These are phyloP conservation scores for Rugosomyces carneus DNA, from an alignment of 1,284 basidiomycete genomes.

Conservation along the genomic window DNA sequence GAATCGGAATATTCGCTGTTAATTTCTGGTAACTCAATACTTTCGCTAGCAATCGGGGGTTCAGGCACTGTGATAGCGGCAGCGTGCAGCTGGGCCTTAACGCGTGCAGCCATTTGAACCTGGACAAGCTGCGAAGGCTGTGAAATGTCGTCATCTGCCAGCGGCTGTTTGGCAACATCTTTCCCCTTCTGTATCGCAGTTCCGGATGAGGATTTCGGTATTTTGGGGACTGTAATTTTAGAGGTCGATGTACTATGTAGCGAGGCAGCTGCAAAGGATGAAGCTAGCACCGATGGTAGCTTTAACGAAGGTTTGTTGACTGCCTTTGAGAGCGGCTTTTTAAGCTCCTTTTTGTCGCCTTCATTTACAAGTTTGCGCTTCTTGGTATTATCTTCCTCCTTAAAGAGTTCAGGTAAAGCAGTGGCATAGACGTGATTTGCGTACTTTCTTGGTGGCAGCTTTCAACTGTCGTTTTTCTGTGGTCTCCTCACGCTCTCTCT, in stretches of 20 bases:
- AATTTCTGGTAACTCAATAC: constrained; percentile 88
- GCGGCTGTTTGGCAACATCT: constrained; percentile 23
- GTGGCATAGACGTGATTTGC: constrained; percentile 5
- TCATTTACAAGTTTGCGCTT: constrained; percentile 57
- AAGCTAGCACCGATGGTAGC: constrained; percentile 26
- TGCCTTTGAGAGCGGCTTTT: constrained; percentile 47
- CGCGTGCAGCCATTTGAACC: constrained; percentile 61
- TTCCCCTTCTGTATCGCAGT: constrained; percentile 36
- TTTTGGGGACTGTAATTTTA: constrained; percentile 29
- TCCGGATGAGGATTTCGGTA: constrained; percentile 25
- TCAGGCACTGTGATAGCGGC: constrained; percentile 45
- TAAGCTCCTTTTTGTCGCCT: constrained; percentile 52
- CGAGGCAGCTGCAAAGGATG: constrained; percentile 30
- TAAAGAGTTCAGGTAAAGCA: constrained; percentile 1
- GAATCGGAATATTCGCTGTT: constrained; percentile 95
- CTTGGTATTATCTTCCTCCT: constrained; percentile 64
- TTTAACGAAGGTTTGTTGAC: constrained; percentile 31
- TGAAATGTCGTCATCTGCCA: constrained; percentile 41
- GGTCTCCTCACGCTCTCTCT: constrained; percentile 69
- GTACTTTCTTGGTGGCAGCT: constrained; percentile 49
- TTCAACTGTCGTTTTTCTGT: constrained; percentile 58
- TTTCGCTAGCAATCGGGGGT: constrained; percentile 61
- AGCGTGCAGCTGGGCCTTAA: constrained; percentile 54
- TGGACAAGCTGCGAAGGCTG: constrained; percentile 61
- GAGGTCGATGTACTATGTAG: constrained; percentile 21